Evolutionary conservation across 192 early-diverging fungal genomes (phyloP).

Genomic region (Linderina pennispora): DNA sequence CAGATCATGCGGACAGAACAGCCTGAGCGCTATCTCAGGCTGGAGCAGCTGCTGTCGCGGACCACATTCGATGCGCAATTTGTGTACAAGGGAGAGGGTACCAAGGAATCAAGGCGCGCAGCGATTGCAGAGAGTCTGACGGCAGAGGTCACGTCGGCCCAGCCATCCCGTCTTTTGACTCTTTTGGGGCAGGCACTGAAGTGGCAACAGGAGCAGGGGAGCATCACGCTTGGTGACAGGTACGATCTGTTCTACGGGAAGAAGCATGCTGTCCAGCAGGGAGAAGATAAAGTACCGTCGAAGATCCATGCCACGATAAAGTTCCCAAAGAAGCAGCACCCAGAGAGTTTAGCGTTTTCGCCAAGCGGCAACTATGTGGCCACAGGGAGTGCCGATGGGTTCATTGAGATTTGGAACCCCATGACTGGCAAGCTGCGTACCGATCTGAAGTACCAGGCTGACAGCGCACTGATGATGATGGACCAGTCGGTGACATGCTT

Average conservation of each 20-base stretch:
- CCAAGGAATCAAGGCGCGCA: conserved; percentile 66
- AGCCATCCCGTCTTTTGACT: conserved; percentile 73
- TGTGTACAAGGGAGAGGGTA: conserved; percentile 13
- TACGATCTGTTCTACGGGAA: conserved; percentile 81
- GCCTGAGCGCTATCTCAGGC: conserved; percentile 73
- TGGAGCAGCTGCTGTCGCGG: conserved; percentile 72
- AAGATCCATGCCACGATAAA: conserved; percentile 77
- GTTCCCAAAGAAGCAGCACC: conserved; percentile 87
- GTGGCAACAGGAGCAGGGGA: conserved; percentile 81
- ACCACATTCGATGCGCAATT: conserved; percentile 56
- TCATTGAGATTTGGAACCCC: conserved; percentile 95
- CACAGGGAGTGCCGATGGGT: conserved; percentile 89
- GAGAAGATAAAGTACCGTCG: conserved; percentile 69
- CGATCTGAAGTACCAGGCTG: conserved; percentile 87
- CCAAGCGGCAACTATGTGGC: conserved; percentile 76
- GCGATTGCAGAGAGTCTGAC: conserved; percentile 62
- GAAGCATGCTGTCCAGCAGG: conserved; percentile 51
- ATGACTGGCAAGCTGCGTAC: conserved; percentile 84
- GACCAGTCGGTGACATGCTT: conserved; percentile 74
- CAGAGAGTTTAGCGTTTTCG: conserved; percentile 73
- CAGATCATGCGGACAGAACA: conserved; percentile 65
- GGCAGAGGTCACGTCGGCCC: conserved; percentile 38
- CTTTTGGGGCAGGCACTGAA: conserved; percentile 83
- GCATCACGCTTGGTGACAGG: conserved; percentile 59
- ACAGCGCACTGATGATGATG: conserved; percentile 84